phyloP scores from a whole-genome alignment of 2,329 filamentous ascomycete species.

The Xylaria sp. region DNA sequence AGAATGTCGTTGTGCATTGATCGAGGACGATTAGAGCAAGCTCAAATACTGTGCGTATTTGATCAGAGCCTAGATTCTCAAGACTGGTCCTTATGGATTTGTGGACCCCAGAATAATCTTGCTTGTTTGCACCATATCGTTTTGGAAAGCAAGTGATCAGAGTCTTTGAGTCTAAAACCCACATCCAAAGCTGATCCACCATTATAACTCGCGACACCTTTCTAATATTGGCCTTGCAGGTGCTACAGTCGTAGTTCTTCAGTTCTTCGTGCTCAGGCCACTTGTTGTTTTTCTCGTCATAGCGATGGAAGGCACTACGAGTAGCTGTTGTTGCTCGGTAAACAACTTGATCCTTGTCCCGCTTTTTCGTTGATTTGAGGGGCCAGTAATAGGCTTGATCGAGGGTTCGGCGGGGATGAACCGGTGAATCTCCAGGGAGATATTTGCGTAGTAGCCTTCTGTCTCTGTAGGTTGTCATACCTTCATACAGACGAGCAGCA shows the following conservation, averaged over 20 bases:
- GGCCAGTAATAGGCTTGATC: constrained; percentile 54
- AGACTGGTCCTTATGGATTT: constrained; percentile 46
- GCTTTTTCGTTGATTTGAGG: constrained; percentile 44
- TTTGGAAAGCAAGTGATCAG: constrained; percentile 50
- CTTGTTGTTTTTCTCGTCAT: background rate
- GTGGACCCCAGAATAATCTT: constrained; percentile 48
- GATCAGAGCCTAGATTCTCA: constrained; percentile 29
- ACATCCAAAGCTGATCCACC: constrained; percentile 54
- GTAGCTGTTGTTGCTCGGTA: constrained; percentile 45
- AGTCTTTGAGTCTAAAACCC: constrained; percentile 47
- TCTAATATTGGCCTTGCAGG: constrained; percentile 14
- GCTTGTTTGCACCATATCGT: constrained; percentile 50
- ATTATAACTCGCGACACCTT: constrained; percentile 42
- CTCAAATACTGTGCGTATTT: constrained; percentile 48
- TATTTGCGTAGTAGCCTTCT: constrained; percentile 43
- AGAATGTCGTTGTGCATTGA: constrained; percentile 49
- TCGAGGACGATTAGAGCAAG: constrained; percentile 50
- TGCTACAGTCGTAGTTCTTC: background rate
- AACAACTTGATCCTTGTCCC: constrained; percentile 52
- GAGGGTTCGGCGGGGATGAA: constrained; percentile 52
- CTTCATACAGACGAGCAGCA: constrained; percentile 44
- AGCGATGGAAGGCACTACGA: constrained; percentile 32
- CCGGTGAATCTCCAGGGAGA: constrained; percentile 42
- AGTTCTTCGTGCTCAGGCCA: constrained; percentile 10
- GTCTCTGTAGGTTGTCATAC: constrained; percentile 45